Percentiles rank a stretch among this genome's conserved stretches.
Conservation (phyloP, 2,329 filamentous ascomycete genomes). For the Rachicladosporium sp. region DNA sequence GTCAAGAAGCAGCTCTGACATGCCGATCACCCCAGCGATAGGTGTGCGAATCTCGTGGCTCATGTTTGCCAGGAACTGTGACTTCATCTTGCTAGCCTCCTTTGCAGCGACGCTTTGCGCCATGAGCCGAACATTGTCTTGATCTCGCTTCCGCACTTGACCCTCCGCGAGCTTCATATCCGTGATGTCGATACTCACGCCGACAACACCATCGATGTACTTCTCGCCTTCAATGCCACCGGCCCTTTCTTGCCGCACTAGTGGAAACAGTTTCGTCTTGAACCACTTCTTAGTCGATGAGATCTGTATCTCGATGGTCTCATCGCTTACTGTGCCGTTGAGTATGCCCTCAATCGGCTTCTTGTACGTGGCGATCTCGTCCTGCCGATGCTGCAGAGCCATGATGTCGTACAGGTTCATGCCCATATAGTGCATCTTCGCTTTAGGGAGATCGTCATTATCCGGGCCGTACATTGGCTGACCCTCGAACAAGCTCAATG, state of each 20-base stretch:
- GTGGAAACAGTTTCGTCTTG: constrained; percentile 57
- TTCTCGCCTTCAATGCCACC: constrained; percentile 39
- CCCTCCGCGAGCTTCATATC: constrained; percentile 54
- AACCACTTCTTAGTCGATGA: constrained; percentile 53
- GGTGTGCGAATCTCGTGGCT: constrained; percentile 36
- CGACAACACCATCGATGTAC: constrained; percentile 59
- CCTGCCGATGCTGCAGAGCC: constrained; percentile 15
- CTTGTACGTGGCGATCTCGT: constrained; percentile 32
- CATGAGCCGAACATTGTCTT: constrained; percentile 58
- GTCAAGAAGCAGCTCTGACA: constrained; percentile 62
- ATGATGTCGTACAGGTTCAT: constrained; percentile 55
- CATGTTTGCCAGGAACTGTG: constrained; percentile 61
- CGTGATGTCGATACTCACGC: constrained; percentile 69
- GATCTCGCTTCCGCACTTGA: constrained; percentile 51
- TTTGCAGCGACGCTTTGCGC: constrained; percentile 69
- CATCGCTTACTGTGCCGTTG: constrained; percentile 45
- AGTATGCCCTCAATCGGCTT: constrained; percentile 53
- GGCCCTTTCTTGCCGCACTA: constrained; percentile 44
- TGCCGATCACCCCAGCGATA: constrained; percentile 69
- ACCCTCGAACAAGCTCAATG: constrained; percentile 59
- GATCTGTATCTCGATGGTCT: constrained; percentile 50
- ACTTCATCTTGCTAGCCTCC: constrained; percentile 69
- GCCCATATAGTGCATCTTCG: constrained; percentile 35
- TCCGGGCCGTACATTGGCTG: constrained; percentile 26
- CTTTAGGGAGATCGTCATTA: constrained; percentile 1